Conservation (phyloP, 2,329 filamentous ascomycete species). For the Claviceps sp. region DNA sequence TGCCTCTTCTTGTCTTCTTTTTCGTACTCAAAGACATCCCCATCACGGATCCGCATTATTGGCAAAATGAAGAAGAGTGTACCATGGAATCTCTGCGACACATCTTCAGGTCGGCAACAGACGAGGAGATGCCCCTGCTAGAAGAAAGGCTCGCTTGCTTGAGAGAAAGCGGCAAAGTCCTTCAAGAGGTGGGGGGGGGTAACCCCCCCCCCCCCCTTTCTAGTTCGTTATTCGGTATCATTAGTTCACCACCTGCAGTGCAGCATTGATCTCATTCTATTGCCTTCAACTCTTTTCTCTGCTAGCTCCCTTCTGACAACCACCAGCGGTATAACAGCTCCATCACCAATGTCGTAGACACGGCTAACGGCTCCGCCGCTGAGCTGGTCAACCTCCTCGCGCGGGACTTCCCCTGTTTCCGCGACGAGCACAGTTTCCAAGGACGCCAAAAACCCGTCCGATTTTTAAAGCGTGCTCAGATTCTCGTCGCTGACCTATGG, state of each 20-base stretch:
- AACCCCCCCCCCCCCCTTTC: neutral
- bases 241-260: too few species aligned
- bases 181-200: constrained; percentile 76
- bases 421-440: constrained; percentile 66
- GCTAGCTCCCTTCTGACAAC: neutral
- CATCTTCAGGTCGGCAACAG: constrained; percentile 76
- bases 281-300: neutral
- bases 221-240: neutral
- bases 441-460: constrained; percentile 56
- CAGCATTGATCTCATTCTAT: neutral
- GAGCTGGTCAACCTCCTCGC: constrained; percentile 76
- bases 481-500: constrained; percentile 92
- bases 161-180: constrained; percentile 66
- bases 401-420: constrained; percentile 71
- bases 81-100: constrained; percentile 58
- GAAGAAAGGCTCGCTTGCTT: constrained; percentile 65
- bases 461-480: constrained; percentile 88
- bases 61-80: constrained; percentile 64
- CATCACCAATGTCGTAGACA: constrained; percentile 58
- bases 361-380: constrained; percentile 67
- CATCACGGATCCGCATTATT: constrained; percentile 80
- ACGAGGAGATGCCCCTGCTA: constrained; percentile 77
- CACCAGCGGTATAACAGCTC: constrained; percentile 60
- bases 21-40: constrained; percentile 51
- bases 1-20: neutral